A percentile compares a stretch with the other conserved stretches of the same genome.
Conservation (phyloP, 306 rosid species). For the Inga oerstediana region DNA sequence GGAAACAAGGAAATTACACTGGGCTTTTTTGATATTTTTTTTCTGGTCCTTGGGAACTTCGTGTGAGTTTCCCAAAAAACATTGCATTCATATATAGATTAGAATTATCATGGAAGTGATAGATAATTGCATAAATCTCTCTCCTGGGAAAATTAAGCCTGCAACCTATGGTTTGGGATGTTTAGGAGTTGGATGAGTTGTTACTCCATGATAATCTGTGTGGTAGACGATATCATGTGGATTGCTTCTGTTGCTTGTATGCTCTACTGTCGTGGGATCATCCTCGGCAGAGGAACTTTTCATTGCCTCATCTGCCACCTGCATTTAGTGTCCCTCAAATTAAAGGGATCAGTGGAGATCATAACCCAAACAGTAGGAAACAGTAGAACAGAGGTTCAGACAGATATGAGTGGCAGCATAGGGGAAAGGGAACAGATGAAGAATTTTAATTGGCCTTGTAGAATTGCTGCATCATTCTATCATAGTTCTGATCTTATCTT, state of each 20-base stretch:
- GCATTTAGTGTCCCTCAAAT: slow-evolving; percentile 39
- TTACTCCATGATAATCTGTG: slow-evolving; percentile 85
- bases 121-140: slow-evolving; percentile 39
- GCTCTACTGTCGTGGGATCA: slow-evolving; percentile 36
- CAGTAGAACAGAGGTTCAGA: not conserved
- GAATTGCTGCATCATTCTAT: slow-evolving; percentile 1
- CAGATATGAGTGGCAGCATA: not conserved
- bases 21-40: no score
- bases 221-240: slow-evolving; percentile 65
- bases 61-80: not conserved
- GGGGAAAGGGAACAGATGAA: slow-evolving; percentile 24
- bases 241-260: slow-evolving; percentile 37
- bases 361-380: not conserved
- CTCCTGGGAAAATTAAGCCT: slow-evolving; percentile 28
- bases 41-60: no score
- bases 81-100: slow-evolving; percentile 38
- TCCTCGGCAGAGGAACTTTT: slow-evolving; percentile 35
- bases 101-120: slow-evolving; percentile 38
- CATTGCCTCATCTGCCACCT: slow-evolving; percentile 53
- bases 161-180: slow-evolving; percentile 69
- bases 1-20: no score
- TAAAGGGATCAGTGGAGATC: slow-evolving; percentile 22
- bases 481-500: slow-evolving; percentile 20
- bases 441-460: not conserved
- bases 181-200: slow-evolving; percentile 90